Base-by-base conservation (phyloP, 352 stramenopile genomes). In the Phytophthora multivora region DNA sequence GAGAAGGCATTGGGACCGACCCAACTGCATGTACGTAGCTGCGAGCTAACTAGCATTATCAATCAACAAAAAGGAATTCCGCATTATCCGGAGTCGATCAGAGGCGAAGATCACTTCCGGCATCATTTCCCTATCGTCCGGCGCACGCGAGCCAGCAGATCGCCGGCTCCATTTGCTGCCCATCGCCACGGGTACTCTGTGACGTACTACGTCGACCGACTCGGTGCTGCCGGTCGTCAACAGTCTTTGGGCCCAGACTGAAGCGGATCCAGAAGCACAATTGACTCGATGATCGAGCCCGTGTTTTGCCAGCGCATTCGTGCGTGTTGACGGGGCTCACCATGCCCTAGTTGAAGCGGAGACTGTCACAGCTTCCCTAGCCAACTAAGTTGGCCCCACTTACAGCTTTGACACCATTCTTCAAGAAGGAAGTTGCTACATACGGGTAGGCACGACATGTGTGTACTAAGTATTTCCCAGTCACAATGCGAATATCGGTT, bases 21-120 rank as follows among this genome's bases (percentile, higher is more conserved):
- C 66, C 43, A 71, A 64, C 42, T 67, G 66, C 66, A 68, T 71
- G 66, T 74, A 63, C 66, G 60, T 71, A 74, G 55, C 46, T 53
- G 41, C 61, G 7, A 51, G 59, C 50, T 60, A 49, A 51, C 38
- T 67, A 66, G 59, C 60, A 69, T 61, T 66, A 66, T 63, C 43
- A 66, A 59, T 51, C 36, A 36, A 63, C 31, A 59, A 61, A 59
- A 61, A 65, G 36, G 21, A 55, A 45, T 52, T 57, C 25, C 45
- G 40, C 49, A 54, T 51, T 21, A 35, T 28, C 28, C 35, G 41
- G 19, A 48, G 38, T 15, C 21, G 36, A 47, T 25, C 38, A 13
- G 4, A 18, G 18, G 21, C 15, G 7, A 64, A 64, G 56, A 64
- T 64, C 47, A 62, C 61, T 69, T 59, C 47, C 31, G 25, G 51